A percentile compares a stretch with the other conserved stretches of the same genome.
Evolutionary conservation across 2,329 filamentous ascomycete genomes (phyloP).

Genomic region (Phaeosphaeriaceae sp.): DNA sequence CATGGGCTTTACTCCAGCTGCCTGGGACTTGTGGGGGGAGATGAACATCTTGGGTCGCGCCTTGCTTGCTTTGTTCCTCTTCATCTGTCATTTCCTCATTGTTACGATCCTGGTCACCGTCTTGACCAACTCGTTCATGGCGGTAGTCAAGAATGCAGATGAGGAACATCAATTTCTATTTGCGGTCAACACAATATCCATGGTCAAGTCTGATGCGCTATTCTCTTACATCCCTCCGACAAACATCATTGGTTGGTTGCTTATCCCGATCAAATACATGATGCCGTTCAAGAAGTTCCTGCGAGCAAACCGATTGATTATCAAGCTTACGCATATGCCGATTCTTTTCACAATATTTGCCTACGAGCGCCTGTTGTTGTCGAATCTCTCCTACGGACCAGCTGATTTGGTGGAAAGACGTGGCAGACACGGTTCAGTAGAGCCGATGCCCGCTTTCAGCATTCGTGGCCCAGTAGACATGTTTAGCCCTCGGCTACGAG

Average conservation of each 20-base stretch:
- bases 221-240: slow-evolving; percentile 93
- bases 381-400: slow-evolving; percentile 77
- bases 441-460: slow-evolving; percentile 53
- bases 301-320: slow-evolving; percentile 84
- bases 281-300: slow-evolving; percentile 84
- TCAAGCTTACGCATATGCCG: slow-evolving; percentile 89
- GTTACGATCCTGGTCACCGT: slow-evolving; percentile 95
- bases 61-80: slow-evolving; percentile 81
- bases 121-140: slow-evolving; percentile 96
- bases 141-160: slow-evolving; percentile 89
- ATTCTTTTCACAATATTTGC: slow-evolving; percentile 84
- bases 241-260: slow-evolving; percentile 88
- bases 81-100: slow-evolving; percentile 94
- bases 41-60: slow-evolving; percentile 81
- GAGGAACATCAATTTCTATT: slow-evolving; percentile 94
- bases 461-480: slow-evolving; percentile 57
- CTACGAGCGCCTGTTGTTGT: slow-evolving; percentile 83
- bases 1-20: slow-evolving; percentile 94
- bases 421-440: slow-evolving; percentile 65
- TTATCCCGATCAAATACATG: slow-evolving; percentile 81
- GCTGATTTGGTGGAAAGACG: slow-evolving; percentile 83
- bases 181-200: slow-evolving; percentile 94
- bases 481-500: slow-evolving; percentile 80
- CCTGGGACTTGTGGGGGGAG: slow-evolving; percentile 85
- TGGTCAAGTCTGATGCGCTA: slow-evolving; percentile 96